Conservation (phyloP, 2,329 filamentous ascomycete species). For the Lasiodiplodia sp. region DNA sequence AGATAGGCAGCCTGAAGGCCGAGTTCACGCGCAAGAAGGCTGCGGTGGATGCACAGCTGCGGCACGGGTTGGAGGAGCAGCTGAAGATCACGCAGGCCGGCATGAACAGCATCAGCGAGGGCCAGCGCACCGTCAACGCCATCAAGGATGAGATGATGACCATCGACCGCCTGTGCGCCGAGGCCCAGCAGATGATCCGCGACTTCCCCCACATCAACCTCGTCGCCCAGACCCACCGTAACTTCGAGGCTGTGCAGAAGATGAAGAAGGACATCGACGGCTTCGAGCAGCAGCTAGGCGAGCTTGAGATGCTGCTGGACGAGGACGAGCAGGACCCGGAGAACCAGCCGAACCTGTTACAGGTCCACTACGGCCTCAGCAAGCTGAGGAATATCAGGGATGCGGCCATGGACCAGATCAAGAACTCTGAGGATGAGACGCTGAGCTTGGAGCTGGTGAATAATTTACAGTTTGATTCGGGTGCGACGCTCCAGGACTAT, state of each 20-base stretch:
- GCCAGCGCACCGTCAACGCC: constrained; percentile 86
- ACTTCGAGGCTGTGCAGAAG: constrained; percentile 91
- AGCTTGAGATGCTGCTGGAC: constrained; percentile 78
- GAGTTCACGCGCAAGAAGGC: constrained; percentile 96
- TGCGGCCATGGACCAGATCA: constrained; percentile 96
- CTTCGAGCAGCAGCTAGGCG: constrained; percentile 79
- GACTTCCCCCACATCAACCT: constrained; percentile 94
- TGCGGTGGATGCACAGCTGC: constrained; percentile 88
- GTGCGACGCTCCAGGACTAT: constrained; percentile 83
- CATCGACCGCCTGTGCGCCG: constrained; percentile 96
- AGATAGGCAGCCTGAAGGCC: constrained; percentile 85
- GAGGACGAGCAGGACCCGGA: constrained; percentile 87
- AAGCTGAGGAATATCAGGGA: constrained; percentile 92
- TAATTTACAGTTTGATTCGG: constrained; percentile 66
- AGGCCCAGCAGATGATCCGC: constrained; percentile 95
- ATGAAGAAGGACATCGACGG: constrained; percentile 92
- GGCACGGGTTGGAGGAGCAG: constrained; percentile 87
- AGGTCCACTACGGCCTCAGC: constrained; percentile 90
- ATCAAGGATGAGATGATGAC: constrained; percentile 99
- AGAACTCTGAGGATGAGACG: constrained; percentile 75
- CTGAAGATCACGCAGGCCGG: constrained; percentile 92
- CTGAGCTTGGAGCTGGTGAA: constrained; percentile 90
- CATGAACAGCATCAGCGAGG: constrained; percentile 87
- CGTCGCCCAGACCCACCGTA: constrained; percentile 92
- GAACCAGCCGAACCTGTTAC: constrained; percentile 89